Evolutionary conservation across 768 basidiomycete genomes (phyloP), one percentile per base, ranked within the genome.

Genomic region (Trametes sanguinea): DNA sequence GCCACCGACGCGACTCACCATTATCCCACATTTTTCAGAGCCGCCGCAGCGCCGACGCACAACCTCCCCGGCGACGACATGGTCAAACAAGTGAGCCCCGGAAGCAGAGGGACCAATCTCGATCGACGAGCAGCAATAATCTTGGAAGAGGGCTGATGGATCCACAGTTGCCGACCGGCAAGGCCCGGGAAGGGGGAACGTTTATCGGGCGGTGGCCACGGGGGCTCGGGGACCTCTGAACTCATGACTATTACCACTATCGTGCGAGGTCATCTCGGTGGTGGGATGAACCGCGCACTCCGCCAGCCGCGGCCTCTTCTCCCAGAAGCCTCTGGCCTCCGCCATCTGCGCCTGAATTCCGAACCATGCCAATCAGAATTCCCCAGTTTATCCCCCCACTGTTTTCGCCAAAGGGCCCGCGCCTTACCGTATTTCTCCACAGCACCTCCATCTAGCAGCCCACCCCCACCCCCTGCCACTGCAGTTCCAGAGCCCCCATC

Each of bases 351-450:
- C 50, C 44, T 53, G 61, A 51, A 56, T 63, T 48, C 56, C 51
- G 56, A 58, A 47, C 56, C 56, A 48, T 63, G 45, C 56, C 56
- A 63, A 63, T 63, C 62, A 63, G 44, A 54, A 40, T 27, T 51
- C 54, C 32, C 54, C 51, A 52, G 45, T 48, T 43, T 63, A 58
- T 63, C 56, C 51, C 40, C 51, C 52, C 29, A 54, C 35, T 6
- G 52, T 33, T 56, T 35, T 52, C 51, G 62, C 32, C 40, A 47
- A 53, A 63, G 17, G 51, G 56, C 51, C 39, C 22, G 32, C 42
- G n/a, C 14, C 5, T 43, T 3, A 14, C 35, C 35, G 50, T 6
- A 42, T 63, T 58, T 63, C 55, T 58, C 56, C 56, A 57, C 50
- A 43, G 22, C 44, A 33, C 27, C 42, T 32, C 42, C 50, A 27